phyloP scores from a whole-genome alignment of 164 flowering plant genomes.

The Platanus orientalis region DNA sequence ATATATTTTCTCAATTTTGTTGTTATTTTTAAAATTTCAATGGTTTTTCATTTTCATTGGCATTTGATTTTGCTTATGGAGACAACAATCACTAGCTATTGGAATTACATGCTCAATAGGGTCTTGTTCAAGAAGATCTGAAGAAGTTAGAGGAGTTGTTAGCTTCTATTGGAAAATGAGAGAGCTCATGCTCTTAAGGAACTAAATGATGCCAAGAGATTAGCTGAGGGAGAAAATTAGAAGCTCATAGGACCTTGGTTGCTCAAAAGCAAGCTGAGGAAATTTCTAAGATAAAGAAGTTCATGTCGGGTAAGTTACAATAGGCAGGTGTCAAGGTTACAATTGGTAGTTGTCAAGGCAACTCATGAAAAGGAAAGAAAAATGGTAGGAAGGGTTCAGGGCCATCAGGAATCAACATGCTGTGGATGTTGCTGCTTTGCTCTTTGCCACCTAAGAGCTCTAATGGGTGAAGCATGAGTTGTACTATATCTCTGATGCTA shows the following conservation, averaged over 20 bases:
- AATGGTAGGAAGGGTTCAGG: slow-evolving; percentile 72
- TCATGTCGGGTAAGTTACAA: slow-evolving; percentile 81
- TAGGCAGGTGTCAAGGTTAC: slow-evolving; percentile 75
- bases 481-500: slow-evolving; percentile 62
- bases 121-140: slow-evolving; percentile 61
- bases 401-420: slow-evolving; percentile 71
- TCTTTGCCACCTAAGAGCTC: slow-evolving; percentile 68
- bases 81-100: slow-evolving; percentile 35
- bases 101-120: slow-evolving; percentile 65
- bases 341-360: no score
- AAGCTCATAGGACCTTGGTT: slow-evolving; percentile 68
- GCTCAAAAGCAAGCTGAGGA: slow-evolving; percentile 90
- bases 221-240: slow-evolving; percentile 69
- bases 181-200: slow-evolving; percentile 57
- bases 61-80: slow-evolving; percentile 34
- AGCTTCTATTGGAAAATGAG: slow-evolving; percentile 55
- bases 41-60: slow-evolving; percentile 2
- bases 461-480: slow-evolving; percentile 65
- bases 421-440: slow-evolving; percentile 59
- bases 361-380: slow-evolving; percentile 72
- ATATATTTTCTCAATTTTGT: slow-evolving; percentile 1
- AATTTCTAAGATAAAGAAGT: slow-evolving; percentile 78
- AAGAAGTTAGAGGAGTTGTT: slow-evolving; percentile 73
- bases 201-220: slow-evolving; percentile 63
- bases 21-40: neutral